phyloP scores from a whole-genome alignment of 768 basidiomycete genomes.

The Auricularia cornea region DNA sequence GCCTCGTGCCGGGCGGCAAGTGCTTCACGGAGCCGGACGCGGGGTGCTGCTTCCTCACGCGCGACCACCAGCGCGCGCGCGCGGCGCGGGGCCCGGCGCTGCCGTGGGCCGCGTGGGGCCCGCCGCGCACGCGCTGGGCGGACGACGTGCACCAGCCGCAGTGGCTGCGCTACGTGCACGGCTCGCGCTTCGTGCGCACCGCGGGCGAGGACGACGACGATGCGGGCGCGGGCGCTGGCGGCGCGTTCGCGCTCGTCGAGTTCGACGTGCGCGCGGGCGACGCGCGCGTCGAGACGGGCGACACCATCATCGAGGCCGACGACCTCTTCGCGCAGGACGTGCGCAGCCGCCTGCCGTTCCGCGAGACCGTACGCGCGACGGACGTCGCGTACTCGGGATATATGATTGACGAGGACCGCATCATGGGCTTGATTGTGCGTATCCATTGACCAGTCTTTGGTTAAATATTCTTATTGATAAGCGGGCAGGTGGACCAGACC shows the following conservation, averaged over 20 bases:
- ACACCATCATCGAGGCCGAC: slow-evolving; percentile 6
- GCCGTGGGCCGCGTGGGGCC: slow-evolving; percentile 35
- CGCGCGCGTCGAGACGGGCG: background rate
- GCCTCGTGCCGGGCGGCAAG: background rate
- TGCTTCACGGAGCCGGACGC: slow-evolving; percentile 9
- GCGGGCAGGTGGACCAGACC: background rate
- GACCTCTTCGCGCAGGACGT: slow-evolving; percentile 19
- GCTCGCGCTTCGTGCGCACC: slow-evolving; percentile 28
- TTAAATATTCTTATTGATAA: too few relatives aligned
- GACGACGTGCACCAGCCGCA: slow-evolving; percentile 22
- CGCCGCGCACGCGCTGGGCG: slow-evolving; percentile 25
- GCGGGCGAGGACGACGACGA: background rate
- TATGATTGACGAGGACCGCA: slow-evolving; percentile 36
- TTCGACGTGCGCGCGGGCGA: slow-evolving; percentile 19
- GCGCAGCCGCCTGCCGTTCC: slow-evolving; percentile 26
- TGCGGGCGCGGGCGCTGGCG: slow-evolving; percentile 6
- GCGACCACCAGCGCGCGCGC: slow-evolving; percentile 15
- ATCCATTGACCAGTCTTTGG: background rate
- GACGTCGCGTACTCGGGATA: slow-evolving; percentile 28
- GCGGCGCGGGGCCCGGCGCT: slow-evolving; percentile 6
- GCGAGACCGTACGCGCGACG: slow-evolving; percentile 17
- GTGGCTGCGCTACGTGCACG: slow-evolving; percentile 41
- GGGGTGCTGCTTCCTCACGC: slow-evolving; percentile 27
- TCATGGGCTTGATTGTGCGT: slow-evolving; percentile 35
- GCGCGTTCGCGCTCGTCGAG: slow-evolving; percentile 19